These are phyloP conservation scores for Discostella stelligera DNA, from an alignment of 352 stramenopile species.

Conservation along the genomic window DNA sequence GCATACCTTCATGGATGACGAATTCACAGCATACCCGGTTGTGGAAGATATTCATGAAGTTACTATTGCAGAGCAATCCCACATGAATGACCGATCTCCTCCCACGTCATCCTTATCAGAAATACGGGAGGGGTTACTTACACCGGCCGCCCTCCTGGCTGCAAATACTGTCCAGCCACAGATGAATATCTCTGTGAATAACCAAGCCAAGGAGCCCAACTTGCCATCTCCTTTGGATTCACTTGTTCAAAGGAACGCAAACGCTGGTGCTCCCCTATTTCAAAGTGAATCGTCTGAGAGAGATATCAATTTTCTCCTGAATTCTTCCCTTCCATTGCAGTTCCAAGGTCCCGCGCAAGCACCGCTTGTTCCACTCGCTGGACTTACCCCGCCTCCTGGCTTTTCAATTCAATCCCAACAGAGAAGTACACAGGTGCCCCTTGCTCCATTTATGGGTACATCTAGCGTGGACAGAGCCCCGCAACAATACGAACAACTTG, in stretches of 20 bases:
- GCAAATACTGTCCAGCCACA: not conserved
- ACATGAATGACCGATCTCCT: not conserved
- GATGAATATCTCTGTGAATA: not conserved
- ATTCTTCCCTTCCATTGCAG: not conserved
- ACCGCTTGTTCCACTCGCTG: slow-evolving; percentile 28
- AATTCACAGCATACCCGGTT: slow-evolving; percentile 6
- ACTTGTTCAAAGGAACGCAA: not conserved
- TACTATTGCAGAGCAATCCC: not conserved
- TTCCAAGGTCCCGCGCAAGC: slow-evolving; percentile 1
- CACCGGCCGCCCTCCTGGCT: slow-evolving; percentile 32
- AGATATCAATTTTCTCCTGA: slow-evolving; percentile 8
- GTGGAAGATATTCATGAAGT: not conserved
- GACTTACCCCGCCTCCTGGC: slow-evolving; percentile 25
- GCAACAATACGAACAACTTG: not conserved
- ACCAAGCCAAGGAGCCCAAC: slow-evolving; percentile 6
- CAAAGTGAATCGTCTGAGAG: not conserved
- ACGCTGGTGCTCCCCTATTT: not conserved
- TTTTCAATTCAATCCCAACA: slow-evolving; percentile 8
- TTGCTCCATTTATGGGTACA: slow-evolving; percentile 1
- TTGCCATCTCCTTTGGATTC: slow-evolving; percentile 3
- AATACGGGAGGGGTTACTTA: slow-evolving; percentile 29
- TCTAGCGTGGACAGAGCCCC: not conserved
- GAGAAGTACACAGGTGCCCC: not conserved
- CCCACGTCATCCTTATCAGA: slow-evolving; percentile 33
- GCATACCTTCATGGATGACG: not conserved